Conservation (phyloP, 345 rosid species). For the Mallotus nudiflorus region DNA sequence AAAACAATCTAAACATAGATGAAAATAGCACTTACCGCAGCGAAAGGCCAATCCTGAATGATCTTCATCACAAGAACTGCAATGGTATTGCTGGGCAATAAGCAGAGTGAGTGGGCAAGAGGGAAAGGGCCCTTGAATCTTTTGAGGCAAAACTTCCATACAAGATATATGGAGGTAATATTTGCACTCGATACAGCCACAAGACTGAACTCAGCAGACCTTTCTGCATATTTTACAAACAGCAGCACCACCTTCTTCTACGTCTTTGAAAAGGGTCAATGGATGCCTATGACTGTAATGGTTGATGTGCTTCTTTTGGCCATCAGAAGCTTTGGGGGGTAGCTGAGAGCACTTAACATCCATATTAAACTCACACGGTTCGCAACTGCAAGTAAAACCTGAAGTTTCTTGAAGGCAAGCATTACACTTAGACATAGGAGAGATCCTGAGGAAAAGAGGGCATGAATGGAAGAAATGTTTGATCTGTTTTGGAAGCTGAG, state of each 20-base stretch:
- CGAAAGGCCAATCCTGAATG: not conserved
- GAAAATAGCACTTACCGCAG: conserved; percentile 1
- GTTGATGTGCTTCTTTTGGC: not conserved
- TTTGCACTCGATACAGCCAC: not conserved
- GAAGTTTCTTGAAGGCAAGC: not conserved
- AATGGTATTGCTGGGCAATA: not conserved
- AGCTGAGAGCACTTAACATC: not conserved
- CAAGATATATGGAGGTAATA: not conserved
- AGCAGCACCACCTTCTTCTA: not conserved
- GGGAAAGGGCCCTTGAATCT: not conserved
- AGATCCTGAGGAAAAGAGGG: not conserved
- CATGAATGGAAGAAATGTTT: not conserved
- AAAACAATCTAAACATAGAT: not conserved
- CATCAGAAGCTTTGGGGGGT: not conserved
- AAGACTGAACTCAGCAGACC: not conserved
- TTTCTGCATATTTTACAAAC: not conserved
- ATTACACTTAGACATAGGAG: not conserved
- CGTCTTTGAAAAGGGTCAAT: not conserved
- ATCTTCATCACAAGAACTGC: not conserved
- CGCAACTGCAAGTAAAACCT: not conserved
- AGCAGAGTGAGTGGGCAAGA: not conserved
- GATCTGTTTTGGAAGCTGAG: not conserved
- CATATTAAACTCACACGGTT: not conserved
- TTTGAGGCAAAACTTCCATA: not conserved
- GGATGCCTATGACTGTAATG: not conserved